Evolutionary conservation across 2,329 filamentous ascomycete species (phyloP), one percentile per base, ranked within the genome.

Genomic region (Ascomycota sp.): DNA sequence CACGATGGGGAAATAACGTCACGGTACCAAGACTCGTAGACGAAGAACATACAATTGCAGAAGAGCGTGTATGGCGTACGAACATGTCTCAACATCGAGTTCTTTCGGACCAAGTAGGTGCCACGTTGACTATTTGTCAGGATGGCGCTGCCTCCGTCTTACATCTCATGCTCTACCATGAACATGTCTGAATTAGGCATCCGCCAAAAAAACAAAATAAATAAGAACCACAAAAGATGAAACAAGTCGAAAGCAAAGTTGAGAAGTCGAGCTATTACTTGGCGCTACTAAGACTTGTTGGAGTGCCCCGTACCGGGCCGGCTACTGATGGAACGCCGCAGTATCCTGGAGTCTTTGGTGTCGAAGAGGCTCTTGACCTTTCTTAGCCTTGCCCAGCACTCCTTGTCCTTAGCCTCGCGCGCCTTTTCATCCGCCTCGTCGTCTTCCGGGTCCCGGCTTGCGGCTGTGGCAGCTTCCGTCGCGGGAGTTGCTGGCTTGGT

Each of bases 331-430:
- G 54, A 49, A 23, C 51, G 51, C 32, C 51, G 54, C 30, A 61
- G 47, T 43, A 64, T 73, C 45, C 59, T 69, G 7, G 59, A 55
- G 2, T 60, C 62, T 47, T 77, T 80, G 5, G 67, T 61, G 36
- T 76, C 71, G 42, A 82, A 71, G 28, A 78, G 51, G 43, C 73
- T 78, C 58, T 77, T 77, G 33, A 82, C 73, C 33, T 68, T 65
- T 41, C 72, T 64, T 37, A 82, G 51, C 39, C 72, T 63, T n/a
- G 72, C 66, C 75, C 75, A 80, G 37, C 75, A 61, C 49, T 77
- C 72, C 47, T 76, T 76, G 35, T 81, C 75, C 44, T 75, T 75
- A 27, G 54, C 60, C 28, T 61, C 57, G 19, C 60, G 53, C 1
- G 48, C 48, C 24, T 52, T 55, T 27, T 62, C 57, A 13, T 65